Base-by-base conservation (phyloP, 2,329 filamentous ascomycete species). In the Arthrocladium fulminans region DNA sequence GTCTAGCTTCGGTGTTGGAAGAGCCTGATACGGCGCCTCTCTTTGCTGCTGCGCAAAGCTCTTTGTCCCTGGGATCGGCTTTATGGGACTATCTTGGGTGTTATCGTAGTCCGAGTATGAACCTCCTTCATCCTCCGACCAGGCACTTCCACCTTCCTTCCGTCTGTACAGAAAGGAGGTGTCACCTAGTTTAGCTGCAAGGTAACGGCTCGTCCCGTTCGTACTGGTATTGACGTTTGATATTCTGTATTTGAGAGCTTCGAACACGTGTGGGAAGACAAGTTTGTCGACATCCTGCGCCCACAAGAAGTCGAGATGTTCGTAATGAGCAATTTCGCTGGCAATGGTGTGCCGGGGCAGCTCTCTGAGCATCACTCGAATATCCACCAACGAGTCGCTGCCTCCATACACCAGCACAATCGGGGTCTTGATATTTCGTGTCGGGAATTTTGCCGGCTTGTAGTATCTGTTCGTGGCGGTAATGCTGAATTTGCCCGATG, bases 281-380 rank as follows among this genome's bases (percentile, higher is more conserved):
- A 88, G 79, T 1, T 75, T 72, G 56, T 94, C 78, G 5, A 94
- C 86, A 59, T 96, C 88, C 30, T 80, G 74, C 0, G 86, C 92
- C 92, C 92, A 98, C 1, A 98, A 73, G 60, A 98, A 95, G 65
- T 98, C 92, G 20, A 98, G 78, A 65, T 98, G 92, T 65, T 98
- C 92, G 65, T 95, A 98, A 63, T 94, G 88, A 0, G 84, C 80
- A 35, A 98, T 85, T 61, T 90, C 84, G 30, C 82, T 92, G 1
- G 88, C 88, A 2, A 90, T 76, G 0, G 92, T 97, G 63, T 87
- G 86, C 19, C 75, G 73, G 0, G 92, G 92, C 10, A 98, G 73
- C 65, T 95, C 88, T 61, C 81, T 83, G 47, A 95, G 72, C 90
- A 97, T 97, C 51, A 89, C 79, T 27, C 85, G 79, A 65, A 98